Evolutionary conservation across 1,284 basidiomycete genomes (phyloP), one percentile per base, ranked within the genome.

Genomic region (Phellinidium pouzarii): DNA sequence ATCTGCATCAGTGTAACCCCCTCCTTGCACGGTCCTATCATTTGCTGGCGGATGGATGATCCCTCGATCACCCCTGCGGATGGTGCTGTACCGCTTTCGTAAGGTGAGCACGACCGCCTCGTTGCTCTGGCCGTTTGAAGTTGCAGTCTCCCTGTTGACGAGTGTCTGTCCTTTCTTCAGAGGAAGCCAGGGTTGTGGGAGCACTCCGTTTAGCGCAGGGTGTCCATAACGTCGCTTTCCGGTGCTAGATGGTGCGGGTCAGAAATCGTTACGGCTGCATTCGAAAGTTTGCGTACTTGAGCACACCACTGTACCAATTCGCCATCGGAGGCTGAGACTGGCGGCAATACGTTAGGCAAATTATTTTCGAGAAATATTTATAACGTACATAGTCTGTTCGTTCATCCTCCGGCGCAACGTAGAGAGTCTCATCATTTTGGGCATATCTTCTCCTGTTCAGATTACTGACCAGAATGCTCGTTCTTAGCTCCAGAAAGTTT

Each of bases 311-410:
- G 64, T 92, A 95, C 80, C 91, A 94, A 62, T 90, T 90, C 9
- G 87, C 84, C 90, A 96, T 93, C 0, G 94, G 93, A 0, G 93
- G 93, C 67, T 96, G 94, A 0, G 89, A 92, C 84, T 91, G 59
- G 25, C 40, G 26, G 44, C 22, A 37, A 14, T 26, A 7, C 14
- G 19, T 40, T 40, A 26, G 34, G 49, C 51, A 41, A 52, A 8
- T 17, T 5, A 11, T 20, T 17, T 11, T 22, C 17, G 29, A 65
- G 6, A 27, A 17, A 48, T 40, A 26, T 17, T 14, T 1, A 41
- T 44, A 5, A 63, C 82, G 56, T 59, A 88, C 87, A 66, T 94
- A 96, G 70, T 96, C 91, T 11, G 93, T 96, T 29, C 86, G 75
- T 55, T 88, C 83, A 63, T 94, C 91, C 62, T 91, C 87, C 0